Conservation (phyloP, 2,329 filamentous ascomycete species). For the Neodidymelliopsis sp. region DNA sequence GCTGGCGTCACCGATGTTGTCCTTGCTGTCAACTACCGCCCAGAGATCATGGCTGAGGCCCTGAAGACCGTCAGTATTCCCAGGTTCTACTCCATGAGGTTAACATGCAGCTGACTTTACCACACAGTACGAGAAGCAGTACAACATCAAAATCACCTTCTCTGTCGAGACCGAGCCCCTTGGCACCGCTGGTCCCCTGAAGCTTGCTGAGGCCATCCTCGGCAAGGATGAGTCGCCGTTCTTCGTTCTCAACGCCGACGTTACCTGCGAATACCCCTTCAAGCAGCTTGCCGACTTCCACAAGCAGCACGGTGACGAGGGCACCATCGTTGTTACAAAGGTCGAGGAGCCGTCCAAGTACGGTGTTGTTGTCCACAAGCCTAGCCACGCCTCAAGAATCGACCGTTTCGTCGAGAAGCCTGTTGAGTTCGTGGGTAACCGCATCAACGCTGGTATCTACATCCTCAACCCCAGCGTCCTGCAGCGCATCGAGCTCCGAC, state of each 20-base stretch:
- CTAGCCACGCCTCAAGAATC: slow-evolving; percentile 86
- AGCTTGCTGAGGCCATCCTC: slow-evolving; percentile 90
- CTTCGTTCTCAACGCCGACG: slow-evolving; percentile 97
- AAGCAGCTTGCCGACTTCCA: slow-evolving; percentile 89
- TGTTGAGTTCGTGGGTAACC: slow-evolving; percentile 97
- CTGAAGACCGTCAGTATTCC: slow-evolving; percentile 76
- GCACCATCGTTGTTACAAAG: slow-evolving; percentile 98
- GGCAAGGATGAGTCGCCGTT: slow-evolving; percentile 94
- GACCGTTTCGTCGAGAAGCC: slow-evolving; percentile 99
- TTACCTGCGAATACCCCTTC: slow-evolving; percentile 98
- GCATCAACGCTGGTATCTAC: slow-evolving; percentile 98
- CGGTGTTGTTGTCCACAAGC: slow-evolving; percentile 97
- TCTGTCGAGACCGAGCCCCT: slow-evolving; percentile 95
- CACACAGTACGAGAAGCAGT: slow-evolving; percentile 80
- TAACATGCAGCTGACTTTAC: slow-evolving; percentile 20
- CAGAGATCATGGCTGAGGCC: slow-evolving; percentile 95
- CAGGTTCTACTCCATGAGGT: not conserved
- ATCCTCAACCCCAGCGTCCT: slow-evolving; percentile 94
- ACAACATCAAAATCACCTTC: slow-evolving; percentile 95
- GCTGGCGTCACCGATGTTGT: slow-evolving; percentile 98
- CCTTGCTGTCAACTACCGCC: slow-evolving; percentile 97
- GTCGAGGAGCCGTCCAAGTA: slow-evolving; percentile 99
- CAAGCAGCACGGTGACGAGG: slow-evolving; percentile 90
- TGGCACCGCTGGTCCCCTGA: slow-evolving; percentile 92
- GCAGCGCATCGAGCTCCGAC: slow-evolving; percentile 90